Evolutionary conservation across 495 filamentous ascomycete species (phyloP).

Genomic region (Darksidea phi): DNA sequence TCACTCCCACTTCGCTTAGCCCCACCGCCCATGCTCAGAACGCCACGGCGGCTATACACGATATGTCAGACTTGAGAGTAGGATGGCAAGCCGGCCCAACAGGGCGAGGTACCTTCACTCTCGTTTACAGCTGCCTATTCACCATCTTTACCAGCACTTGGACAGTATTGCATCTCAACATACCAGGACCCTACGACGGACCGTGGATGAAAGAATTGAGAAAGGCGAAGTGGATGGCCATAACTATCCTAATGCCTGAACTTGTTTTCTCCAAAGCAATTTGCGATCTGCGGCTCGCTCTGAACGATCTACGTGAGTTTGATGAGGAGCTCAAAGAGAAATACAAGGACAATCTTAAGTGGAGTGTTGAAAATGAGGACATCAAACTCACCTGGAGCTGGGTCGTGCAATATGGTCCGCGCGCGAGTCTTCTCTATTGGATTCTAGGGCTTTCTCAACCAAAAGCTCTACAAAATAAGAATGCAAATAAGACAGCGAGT

Average conservation of each 20-base stretch:
- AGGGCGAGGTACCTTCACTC: not conserved
- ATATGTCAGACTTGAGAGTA: too few species aligned
- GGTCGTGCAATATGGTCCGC: too few species aligned
- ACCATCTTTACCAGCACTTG: conserved; percentile 18
- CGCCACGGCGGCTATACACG: too few species aligned
- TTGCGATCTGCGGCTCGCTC: conserved; percentile 5
- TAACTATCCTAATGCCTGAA: conserved; percentile 17
- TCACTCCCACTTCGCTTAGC: too few species aligned
- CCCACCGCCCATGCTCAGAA: too few species aligned
- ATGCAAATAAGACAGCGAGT: conserved; percentile 1
- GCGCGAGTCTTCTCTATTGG: too few species aligned
- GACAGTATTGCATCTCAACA: conserved; percentile 23
- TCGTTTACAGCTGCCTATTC: conserved; percentile 6
- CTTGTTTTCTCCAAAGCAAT: conserved; percentile 15
- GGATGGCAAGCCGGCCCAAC: not conserved
- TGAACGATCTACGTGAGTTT: too few species aligned
- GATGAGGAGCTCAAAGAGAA: too few species aligned
- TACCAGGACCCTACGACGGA: not conserved
- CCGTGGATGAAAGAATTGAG: not conserved
- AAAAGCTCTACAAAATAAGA: not conserved
- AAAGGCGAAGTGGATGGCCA: conserved; percentile 27
- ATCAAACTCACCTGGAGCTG: too few species aligned
- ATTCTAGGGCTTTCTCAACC: too few species aligned
- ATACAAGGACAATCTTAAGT: too few species aligned
- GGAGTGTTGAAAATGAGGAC: too few species aligned